These are phyloP conservation scores for Malus hybrid DNA, from an alignment of 331 rosid genomes.

Conservation along the genomic window DNA sequence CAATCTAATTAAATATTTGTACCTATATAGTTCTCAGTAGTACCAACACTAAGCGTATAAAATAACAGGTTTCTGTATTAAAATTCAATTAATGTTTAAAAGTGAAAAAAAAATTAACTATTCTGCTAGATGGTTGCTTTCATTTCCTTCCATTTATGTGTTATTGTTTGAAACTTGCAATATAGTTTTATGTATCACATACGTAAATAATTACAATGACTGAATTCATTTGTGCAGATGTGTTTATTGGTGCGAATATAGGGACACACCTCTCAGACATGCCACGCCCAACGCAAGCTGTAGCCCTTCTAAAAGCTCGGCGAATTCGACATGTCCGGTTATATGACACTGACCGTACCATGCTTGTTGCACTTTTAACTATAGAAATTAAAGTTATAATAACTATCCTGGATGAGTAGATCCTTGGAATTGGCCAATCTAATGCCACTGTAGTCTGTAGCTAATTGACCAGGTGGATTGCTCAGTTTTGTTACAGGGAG, in stretches of 20 bases:
- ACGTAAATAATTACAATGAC: neutral
- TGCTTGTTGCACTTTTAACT: constrained; percentile 79
- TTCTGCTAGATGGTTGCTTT: neutral
- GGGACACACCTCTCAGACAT: constrained; percentile 81
- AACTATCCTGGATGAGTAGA: constrained; percentile 72
- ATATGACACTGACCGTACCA: constrained; percentile 65
- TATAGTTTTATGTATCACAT: constrained; percentile 21
- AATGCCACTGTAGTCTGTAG: constrained; percentile 89
- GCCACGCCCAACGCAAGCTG: constrained; percentile 96
- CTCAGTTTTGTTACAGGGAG: constrained; percentile 61
- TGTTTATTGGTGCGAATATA: constrained; percentile 75
- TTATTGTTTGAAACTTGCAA: constrained; percentile 1
- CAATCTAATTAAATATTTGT: too few species aligned
- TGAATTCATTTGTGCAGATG: constrained; percentile 24
- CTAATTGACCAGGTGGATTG: constrained; percentile 91
- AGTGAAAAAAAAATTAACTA: neutral
- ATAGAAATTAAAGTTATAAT: constrained; percentile 67
- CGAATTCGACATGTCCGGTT: constrained; percentile 69
- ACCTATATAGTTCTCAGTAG: neutral
- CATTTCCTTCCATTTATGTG: neutral
- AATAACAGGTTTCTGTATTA: neutral
- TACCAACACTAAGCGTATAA: too few species aligned
- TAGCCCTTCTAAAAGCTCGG: constrained; percentile 70
- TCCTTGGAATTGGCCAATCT: constrained; percentile 82
- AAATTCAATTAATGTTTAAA: neutral